Evolutionary conservation across 768 basidiomycete genomes (phyloP).

Genomic region (Clitopilus hobsonii): DNA sequence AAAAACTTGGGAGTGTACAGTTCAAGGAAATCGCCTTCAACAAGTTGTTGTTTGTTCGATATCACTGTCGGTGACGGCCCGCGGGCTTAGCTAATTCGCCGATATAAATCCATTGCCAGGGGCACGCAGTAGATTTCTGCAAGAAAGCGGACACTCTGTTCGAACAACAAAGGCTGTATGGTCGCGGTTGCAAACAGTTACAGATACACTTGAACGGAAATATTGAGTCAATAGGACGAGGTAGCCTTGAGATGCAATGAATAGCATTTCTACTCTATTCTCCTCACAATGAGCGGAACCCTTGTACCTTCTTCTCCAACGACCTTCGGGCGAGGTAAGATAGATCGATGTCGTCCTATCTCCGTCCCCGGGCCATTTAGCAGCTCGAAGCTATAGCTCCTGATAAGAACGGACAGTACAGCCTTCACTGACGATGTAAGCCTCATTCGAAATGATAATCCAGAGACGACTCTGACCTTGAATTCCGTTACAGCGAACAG

Average conservation of each 20-base stretch:
- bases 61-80: no score
- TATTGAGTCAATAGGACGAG: no score
- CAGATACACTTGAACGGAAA: no score
- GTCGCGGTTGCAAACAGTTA: no score
- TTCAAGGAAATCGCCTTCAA: no score
- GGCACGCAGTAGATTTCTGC: no score
- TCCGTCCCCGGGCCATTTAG: conserved; percentile 28
- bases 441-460: neutral
- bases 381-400: conserved; percentile 36
- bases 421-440: conserved; percentile 20
- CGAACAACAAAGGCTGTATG: no score
- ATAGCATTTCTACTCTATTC: conserved; percentile 9
- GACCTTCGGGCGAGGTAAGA: conserved; percentile 31
- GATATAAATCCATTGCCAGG: no score
- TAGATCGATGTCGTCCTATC: conserved; percentile 22
- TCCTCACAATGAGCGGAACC: conserved; percentile 25
- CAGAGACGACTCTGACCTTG: conserved; percentile 25
- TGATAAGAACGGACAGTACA: conserved; percentile 35
- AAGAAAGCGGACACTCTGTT: no score
- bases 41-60: no score
- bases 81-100: no score
- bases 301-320: conserved; percentile 21
- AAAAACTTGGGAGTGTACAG: no score
- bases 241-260: neutral
- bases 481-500: conserved; percentile 35